Percentiles rank a stretch among this genome's conserved stretches.
Conservation (phyloP, 2,329 filamentous ascomycete genomes). For the Pseudogymnoascus sp. region DNA sequence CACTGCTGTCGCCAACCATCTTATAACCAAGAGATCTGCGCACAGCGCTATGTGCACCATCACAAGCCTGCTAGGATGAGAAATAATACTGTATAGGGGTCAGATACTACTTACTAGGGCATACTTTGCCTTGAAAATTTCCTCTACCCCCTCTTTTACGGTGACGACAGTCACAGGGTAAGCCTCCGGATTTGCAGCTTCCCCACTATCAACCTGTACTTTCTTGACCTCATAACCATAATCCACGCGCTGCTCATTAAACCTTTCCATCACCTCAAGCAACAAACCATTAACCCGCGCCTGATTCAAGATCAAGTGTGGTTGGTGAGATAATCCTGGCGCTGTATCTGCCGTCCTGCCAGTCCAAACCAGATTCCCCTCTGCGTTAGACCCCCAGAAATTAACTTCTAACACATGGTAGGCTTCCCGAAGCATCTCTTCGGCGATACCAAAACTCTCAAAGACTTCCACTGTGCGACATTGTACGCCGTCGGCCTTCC, state of each 20-base stretch:
- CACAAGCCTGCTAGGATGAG: conserved; percentile 25
- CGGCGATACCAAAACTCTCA: conserved; percentile 49
- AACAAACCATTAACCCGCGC: conserved; percentile 48
- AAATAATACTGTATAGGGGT: conserved; percentile 19
- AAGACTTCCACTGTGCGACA: conserved; percentile 56
- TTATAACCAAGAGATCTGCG: conserved; percentile 42
- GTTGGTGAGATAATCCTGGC: conserved; percentile 27
- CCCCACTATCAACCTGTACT: conserved; percentile 39
- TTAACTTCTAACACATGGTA: conserved; percentile 49
- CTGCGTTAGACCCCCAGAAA: conserved; percentile 39
- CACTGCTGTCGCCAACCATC: conserved; percentile 53
- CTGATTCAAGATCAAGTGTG: conserved; percentile 54
- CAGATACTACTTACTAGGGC: conserved; percentile 37
- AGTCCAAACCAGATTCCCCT: neutral
- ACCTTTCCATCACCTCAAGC: conserved; percentile 41
- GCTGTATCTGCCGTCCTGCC: neutral
- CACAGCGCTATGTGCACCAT: conserved; percentile 43
- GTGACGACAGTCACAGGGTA: conserved; percentile 32
- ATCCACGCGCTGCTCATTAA: conserved; percentile 37
- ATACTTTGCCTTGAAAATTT: conserved; percentile 42
- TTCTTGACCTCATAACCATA: conserved; percentile 38
- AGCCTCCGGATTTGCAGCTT: neutral
- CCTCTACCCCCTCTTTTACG: conserved; percentile 34
- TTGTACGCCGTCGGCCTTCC: conserved; percentile 59
- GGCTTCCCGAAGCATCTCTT: conserved; percentile 45